A percentile compares a stretch with the other conserved stretches of the same genome.
These are phyloP conservation scores for Zopfochytrium polystomum DNA, from an alignment of 371 early-diverging fungal genomes.

Conservation along the genomic window DNA sequence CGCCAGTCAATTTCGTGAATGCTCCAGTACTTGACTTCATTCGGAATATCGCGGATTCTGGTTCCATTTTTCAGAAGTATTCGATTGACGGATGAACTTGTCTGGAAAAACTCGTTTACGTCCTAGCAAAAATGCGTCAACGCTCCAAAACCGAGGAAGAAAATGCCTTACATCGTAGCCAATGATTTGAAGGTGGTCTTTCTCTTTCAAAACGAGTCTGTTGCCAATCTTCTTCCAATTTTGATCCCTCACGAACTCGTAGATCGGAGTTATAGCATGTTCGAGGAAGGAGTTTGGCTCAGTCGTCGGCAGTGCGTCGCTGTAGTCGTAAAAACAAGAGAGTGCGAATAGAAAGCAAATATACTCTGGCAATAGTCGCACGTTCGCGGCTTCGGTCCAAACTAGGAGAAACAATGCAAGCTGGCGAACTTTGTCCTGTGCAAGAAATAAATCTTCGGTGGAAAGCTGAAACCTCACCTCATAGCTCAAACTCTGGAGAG, in stretches of 20 bases:
- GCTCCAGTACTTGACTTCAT: constrained; percentile 63
- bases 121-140: constrained; percentile 42
- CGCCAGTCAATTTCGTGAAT: constrained; percentile 71
- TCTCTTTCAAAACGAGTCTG: constrained; percentile 51
- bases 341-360: constrained; percentile 67
- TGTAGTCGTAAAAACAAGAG: constrained; percentile 4
- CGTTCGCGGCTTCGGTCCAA: constrained; percentile 84
- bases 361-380: constrained; percentile 73
- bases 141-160: neutral
- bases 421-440: too few species aligned
- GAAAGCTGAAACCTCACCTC: too few species aligned
- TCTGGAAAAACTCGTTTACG: constrained; percentile 86
- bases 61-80: constrained; percentile 58
- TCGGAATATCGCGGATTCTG: constrained; percentile 55
- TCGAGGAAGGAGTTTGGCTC: constrained; percentile 6
- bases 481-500: too few species aligned
- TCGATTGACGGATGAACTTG: constrained; percentile 61
- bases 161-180: constrained; percentile 59
- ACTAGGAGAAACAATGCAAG: constrained; percentile 75
- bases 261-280: too few species aligned
- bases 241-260: constrained; percentile 69
- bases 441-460: too few species aligned
- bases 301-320: neutral
- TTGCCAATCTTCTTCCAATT: constrained; percentile 52
- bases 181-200: constrained; percentile 74